Evolutionary conservation across 768 basidiomycete genomes (phyloP).

Genomic region (Chlorophyllum brunneum): DNA sequence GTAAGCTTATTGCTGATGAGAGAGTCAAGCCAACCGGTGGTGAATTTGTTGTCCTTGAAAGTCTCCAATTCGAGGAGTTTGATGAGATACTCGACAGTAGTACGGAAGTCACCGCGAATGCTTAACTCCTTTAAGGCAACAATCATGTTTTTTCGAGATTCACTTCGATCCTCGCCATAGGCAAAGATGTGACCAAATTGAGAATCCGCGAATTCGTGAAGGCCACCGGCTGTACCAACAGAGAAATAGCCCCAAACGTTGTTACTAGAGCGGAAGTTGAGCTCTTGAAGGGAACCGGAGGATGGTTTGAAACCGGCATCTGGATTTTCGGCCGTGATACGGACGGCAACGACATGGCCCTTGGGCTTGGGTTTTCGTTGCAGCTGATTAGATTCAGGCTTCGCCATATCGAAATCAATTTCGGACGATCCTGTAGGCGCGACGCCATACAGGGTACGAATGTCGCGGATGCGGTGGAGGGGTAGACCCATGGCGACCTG

Average conservation of each 20-base stretch:
- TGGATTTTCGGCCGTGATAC: slow-evolving; percentile 99
- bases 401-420: slow-evolving; percentile 95
- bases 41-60: slow-evolving; percentile 96
- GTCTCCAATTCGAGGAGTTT: slow-evolving; percentile 93
- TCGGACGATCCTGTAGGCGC: slow-evolving; percentile 84
- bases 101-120: slow-evolving; percentile 98
- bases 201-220: slow-evolving; percentile 98
- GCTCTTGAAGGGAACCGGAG: slow-evolving; percentile 93
- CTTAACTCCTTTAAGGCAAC: slow-evolving; percentile 97
- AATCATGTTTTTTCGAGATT: slow-evolving; percentile 99
- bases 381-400: slow-evolving; percentile 80
- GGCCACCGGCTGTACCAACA: slow-evolving; percentile 89
- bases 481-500: slow-evolving; percentile 99
- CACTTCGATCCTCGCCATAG: slow-evolving; percentile 92
- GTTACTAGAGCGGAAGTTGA: slow-evolving; percentile 98
- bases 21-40: slow-evolving; percentile 97
- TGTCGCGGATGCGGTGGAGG: slow-evolving; percentile 91
- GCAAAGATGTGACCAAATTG: slow-evolving; percentile 99
- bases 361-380: slow-evolving; percentile 96
- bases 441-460: slow-evolving; percentile 93
- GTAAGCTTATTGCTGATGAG: slow-evolving; percentile 97
- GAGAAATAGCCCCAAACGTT: slow-evolving; percentile 99
- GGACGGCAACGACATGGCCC: slow-evolving; percentile 98
- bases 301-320: slow-evolving; percentile 99
- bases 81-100: slow-evolving; percentile 98